Percentiles rank a stretch among this genome's conserved stretches.
Evolutionary conservation across 208 protist species (phyloP).

Genomic region (Leishmania arabica): DNA sequence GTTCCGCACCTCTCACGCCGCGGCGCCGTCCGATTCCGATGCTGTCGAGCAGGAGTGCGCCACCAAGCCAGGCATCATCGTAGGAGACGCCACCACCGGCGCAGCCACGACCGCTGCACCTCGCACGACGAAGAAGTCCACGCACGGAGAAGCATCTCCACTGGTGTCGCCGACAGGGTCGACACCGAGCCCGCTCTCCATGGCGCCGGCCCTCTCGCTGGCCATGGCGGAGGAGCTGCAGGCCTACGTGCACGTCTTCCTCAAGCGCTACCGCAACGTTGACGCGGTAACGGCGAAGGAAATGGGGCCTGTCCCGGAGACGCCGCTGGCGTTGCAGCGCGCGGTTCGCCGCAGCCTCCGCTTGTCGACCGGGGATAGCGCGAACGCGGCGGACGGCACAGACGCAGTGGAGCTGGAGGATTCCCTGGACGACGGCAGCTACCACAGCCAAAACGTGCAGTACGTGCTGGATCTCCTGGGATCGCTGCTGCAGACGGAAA

Average conservation of each 20-base stretch:
- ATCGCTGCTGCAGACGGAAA: slow-evolving; percentile 32
- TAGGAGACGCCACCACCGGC: not conserved
- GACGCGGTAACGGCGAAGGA: slow-evolving; percentile 16
- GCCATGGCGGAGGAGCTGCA: slow-evolving; percentile 31
- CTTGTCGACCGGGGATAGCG: slow-evolving; percentile 7
- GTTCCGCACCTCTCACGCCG: slow-evolving; percentile 10
- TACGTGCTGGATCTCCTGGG: slow-evolving; percentile 69
- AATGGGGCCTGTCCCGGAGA: slow-evolving; percentile 23
- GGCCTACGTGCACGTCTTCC: slow-evolving; percentile 31
- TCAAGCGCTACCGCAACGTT: slow-evolving; percentile 27
- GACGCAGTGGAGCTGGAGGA: slow-evolving; percentile 28
- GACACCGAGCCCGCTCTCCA: not conserved
- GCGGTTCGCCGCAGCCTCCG: slow-evolving; percentile 22
- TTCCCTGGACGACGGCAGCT: slow-evolving; percentile 52
- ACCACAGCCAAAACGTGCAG: slow-evolving; percentile 68
- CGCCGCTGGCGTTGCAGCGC: slow-evolving; percentile 30
- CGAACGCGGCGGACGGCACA: not conserved
- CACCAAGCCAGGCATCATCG: not conserved
- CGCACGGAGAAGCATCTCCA: not conserved
- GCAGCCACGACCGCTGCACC: not conserved
- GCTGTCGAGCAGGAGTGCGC: slow-evolving; percentile 1
- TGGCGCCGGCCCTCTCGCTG: not conserved
- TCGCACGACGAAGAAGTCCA: slow-evolving; percentile 8
- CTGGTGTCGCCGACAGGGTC: not conserved
- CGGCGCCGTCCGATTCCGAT: not conserved